Percentiles rank a stretch among this genome's conserved stretches.
Conservation (phyloP, 2,329 filamentous ascomycete genomes). For the Pyrenophora teres region DNA sequence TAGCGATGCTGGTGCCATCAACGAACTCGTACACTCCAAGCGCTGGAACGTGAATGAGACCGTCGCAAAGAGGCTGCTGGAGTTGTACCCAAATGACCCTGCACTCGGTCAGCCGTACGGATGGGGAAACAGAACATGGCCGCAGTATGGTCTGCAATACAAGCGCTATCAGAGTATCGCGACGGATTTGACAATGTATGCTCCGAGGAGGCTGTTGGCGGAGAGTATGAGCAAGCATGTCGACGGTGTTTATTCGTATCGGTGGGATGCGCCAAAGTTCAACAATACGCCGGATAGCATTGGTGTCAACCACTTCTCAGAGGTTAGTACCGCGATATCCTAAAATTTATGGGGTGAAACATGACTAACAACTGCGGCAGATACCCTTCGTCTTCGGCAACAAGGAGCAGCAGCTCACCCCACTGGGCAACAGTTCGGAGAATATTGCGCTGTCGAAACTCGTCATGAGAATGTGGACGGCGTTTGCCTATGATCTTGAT, state of each 20-base stretch:
- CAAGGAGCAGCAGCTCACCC: slow-evolving; percentile 31
- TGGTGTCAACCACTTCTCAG: slow-evolving; percentile 38
- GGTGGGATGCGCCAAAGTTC: slow-evolving; percentile 41
- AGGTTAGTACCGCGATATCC: slow-evolving; percentile 13
- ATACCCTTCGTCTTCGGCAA: slow-evolving; percentile 42
- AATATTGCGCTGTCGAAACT: slow-evolving; percentile 29
- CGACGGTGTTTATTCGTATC: slow-evolving; percentile 32
- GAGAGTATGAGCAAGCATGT: slow-evolving; percentile 30
- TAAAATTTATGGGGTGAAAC: too few relatives aligned
- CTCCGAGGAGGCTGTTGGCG: slow-evolving; percentile 31
- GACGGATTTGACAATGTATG: slow-evolving; percentile 37
- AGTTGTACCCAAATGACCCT: slow-evolving; percentile 46
- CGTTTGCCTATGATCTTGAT: slow-evolving; percentile 36
- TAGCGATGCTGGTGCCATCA: slow-evolving; percentile 47
- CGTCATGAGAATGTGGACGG: slow-evolving; percentile 39
- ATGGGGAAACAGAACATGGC: slow-evolving; percentile 39
- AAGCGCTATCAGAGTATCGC: slow-evolving; percentile 38
- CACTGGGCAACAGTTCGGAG: slow-evolving; percentile 29
- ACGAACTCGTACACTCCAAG: slow-evolving; percentile 40
- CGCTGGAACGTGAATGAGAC: slow-evolving; percentile 33
- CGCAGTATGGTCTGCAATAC: slow-evolving; percentile 33
- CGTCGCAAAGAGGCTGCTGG: slow-evolving; percentile 26
- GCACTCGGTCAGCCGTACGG: slow-evolving; percentile 52
- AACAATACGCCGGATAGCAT: slow-evolving; percentile 35
- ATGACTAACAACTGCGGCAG: slow-evolving; percentile 13